Conservation (phyloP, 306 rosid genomes). For the Trifolium dubium region DNA sequence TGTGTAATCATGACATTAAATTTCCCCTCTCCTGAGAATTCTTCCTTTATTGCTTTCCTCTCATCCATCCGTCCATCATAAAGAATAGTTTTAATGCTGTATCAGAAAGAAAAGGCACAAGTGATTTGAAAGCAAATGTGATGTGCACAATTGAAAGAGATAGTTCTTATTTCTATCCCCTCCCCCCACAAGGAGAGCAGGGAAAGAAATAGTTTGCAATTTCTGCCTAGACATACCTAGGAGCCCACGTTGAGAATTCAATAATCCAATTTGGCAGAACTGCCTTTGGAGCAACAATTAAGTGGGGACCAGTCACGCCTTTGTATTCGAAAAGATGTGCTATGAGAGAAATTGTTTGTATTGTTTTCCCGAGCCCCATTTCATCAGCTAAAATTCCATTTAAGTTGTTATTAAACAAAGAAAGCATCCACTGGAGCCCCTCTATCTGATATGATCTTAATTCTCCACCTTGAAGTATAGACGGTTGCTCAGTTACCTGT, state of each 20-base stretch:
- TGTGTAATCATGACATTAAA: constrained; percentile 92
- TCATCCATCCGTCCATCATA: constrained; percentile 94
- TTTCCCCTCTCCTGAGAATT: constrained; percentile 86
- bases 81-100: constrained; percentile 81
- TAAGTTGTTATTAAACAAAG: constrained; percentile 91
- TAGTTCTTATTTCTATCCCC: constrained; percentile 8
- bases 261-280: constrained; percentile 92
- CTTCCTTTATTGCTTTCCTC: constrained; percentile 93
- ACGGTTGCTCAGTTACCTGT: constrained; percentile 95
- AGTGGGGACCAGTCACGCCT: constrained; percentile 93
- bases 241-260: constrained; percentile 96
- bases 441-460: constrained; percentile 90
- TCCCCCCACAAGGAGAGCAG: constrained; percentile 25
- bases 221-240: constrained; percentile 63
- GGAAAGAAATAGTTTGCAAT: constrained; percentile 26
- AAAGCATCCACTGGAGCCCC: constrained; percentile 99
- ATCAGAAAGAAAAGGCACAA: constrained; percentile 44
- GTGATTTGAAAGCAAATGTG: constrained; percentile 29
- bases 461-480: constrained; percentile 96
- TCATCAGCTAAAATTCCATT: constrained; percentile 99
- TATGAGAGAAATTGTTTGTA: constrained; percentile 91
- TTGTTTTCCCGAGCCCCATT: constrained; percentile 99
- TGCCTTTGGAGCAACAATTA: constrained; percentile 99
- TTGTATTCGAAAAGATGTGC: constrained; percentile 85
- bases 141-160: constrained; percentile 24